phyloP scores from a whole-genome alignment of 2,329 filamentous ascomycete genomes.

The Beauveria caledonica region DNA sequence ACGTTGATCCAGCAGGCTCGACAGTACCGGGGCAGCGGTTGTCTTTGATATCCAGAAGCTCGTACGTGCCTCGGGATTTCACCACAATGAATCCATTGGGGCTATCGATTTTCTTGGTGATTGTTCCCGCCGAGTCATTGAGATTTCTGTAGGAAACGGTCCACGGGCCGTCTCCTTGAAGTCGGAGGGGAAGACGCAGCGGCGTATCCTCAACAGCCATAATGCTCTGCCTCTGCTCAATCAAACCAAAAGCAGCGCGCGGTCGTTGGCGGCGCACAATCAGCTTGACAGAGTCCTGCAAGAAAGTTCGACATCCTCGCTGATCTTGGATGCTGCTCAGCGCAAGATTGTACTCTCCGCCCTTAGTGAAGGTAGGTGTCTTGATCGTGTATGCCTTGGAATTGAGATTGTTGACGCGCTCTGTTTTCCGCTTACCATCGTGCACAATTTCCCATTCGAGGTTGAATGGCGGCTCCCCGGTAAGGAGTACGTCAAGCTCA shows the following conservation, averaged over 20 bases:
- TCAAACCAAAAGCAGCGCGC: conserved; percentile 72
- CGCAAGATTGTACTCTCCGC: conserved; percentile 83
- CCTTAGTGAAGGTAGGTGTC: conserved; percentile 65
- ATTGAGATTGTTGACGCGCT: conserved; percentile 56
- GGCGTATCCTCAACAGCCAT: conserved; percentile 68
- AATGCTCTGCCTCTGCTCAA: conserved; percentile 71
- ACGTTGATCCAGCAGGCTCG: conserved; percentile 63
- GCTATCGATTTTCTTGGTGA: conserved; percentile 40
- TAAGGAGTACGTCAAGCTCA: conserved; percentile 63
- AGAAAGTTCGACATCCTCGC: conserved; percentile 74
- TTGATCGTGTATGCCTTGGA: conserved; percentile 59
- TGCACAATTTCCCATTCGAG: conserved; percentile 91
- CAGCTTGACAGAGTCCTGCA: conserved; percentile 80
- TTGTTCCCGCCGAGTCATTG: conserved; percentile 39
- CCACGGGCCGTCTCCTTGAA: conserved; percentile 84
- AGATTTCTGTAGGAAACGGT: conserved; percentile 65
- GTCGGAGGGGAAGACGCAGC: conserved; percentile 69
- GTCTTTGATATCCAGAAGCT: conserved; percentile 71
- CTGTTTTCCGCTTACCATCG: conserved; percentile 72
- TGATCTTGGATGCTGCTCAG: conserved; percentile 80
- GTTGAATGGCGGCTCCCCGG: conserved; percentile 79
- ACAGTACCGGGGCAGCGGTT: conserved; percentile 74
- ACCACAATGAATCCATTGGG: conserved; percentile 64
- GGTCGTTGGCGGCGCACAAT: conserved; percentile 83
- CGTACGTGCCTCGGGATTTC: conserved; percentile 62